These are phyloP conservation scores for Rhamnella rubrinervis DNA, from an alignment of 331 rosid genomes.

Conservation along the genomic window DNA sequence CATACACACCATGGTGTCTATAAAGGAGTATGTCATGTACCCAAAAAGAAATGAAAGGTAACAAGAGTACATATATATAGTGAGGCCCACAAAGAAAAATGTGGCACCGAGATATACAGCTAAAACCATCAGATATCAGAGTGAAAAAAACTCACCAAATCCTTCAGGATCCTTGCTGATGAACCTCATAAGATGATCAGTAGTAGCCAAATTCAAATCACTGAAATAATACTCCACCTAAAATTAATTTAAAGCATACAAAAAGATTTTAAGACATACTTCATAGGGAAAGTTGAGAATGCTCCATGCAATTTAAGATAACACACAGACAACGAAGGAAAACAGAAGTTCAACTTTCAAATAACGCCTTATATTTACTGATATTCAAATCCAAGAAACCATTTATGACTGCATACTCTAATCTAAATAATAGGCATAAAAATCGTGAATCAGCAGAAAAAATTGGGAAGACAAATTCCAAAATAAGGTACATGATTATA, in stretches of 20 bases:
- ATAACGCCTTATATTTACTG: background rate
- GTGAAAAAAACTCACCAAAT: slow-evolving; percentile 56
- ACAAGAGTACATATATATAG: background rate
- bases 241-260: slow-evolving; percentile 22
- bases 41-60: background rate
- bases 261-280: slow-evolving; percentile 5
- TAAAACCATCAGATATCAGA: slow-evolving; percentile 5
- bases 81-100: background rate
- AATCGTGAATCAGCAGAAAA: no score
- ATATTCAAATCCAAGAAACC: background rate
- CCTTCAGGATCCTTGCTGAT: slow-evolving; percentile 92
- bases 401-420: background rate
- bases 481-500: no score
- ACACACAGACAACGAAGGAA: no score
- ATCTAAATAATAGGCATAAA: no score
- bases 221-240: slow-evolving; percentile 99
- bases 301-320: background rate
- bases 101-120: background rate
- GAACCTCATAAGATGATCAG: slow-evolving; percentile 97
- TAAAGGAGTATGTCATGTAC: background rate
- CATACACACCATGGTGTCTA: background rate
- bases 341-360: background rate
- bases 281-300: background rate
- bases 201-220: slow-evolving; percentile 91
- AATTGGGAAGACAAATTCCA: no score